Evolutionary conservation across 257 asterid genomes (phyloP).

Genomic region (Primulina eburnea): DNA sequence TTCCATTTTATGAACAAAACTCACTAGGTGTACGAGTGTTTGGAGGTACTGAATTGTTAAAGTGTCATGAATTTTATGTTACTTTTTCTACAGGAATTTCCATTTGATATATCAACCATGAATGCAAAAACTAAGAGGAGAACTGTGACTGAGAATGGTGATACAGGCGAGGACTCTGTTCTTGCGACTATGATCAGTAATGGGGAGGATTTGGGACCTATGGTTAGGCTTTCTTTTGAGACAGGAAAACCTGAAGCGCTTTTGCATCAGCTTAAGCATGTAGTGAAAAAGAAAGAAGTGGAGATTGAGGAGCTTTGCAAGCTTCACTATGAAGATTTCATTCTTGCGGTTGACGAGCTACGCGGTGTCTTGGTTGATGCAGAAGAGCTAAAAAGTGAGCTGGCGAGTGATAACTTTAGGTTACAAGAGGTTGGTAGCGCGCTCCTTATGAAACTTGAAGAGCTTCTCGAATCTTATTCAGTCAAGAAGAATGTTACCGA

Average conservation of each 20-base stretch:
- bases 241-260: slow-evolving; percentile 77
- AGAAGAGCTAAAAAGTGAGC: slow-evolving; percentile 82
- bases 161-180: slow-evolving; percentile 72
- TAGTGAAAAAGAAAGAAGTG: slow-evolving; percentile 76
- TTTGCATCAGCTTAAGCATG: slow-evolving; percentile 66
- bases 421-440: slow-evolving; percentile 80
- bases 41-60: slow-evolving; percentile 18
- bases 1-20: background rate
- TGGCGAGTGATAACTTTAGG: slow-evolving; percentile 72
- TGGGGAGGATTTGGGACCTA: slow-evolving; percentile 87
- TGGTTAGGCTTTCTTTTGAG: slow-evolving; percentile 84
- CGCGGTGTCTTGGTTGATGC: slow-evolving; percentile 96
- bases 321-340: slow-evolving; percentile 89
- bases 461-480: slow-evolving; percentile 76
- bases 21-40: background rate
- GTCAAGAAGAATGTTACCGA: slow-evolving; percentile 71
- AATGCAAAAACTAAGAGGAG: slow-evolving; percentile 62
- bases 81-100: slow-evolving; percentile 19
- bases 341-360: slow-evolving; percentile 86
- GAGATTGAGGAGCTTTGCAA: slow-evolving; percentile 95
- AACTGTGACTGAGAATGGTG: slow-evolving; percentile 62
- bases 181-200: slow-evolving; percentile 76
- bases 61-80: slow-evolving; percentile 19
- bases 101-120: slow-evolving; percentile 36
- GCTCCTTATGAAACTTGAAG: slow-evolving; percentile 73